Percentiles rank a stretch among this genome's conserved stretches.
These are phyloP conservation scores for Xylaria sp. DNA, from an alignment of 2,329 filamentous ascomycete species.

Conservation along the genomic window DNA sequence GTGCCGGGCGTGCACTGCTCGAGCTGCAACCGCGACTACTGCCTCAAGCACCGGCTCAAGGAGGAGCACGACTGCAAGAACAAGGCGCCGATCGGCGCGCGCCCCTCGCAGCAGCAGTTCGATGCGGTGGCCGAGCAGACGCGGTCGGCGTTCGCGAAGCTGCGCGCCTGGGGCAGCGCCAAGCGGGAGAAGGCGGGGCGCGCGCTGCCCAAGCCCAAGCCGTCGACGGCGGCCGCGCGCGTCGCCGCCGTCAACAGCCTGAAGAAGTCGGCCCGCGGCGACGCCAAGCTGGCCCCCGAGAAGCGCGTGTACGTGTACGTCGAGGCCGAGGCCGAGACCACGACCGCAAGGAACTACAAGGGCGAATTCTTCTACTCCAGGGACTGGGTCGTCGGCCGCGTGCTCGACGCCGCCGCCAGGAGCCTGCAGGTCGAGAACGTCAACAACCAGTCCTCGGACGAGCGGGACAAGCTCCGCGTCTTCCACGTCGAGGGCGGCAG, in stretches of 20 bases:
- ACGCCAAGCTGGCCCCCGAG: conserved; percentile 75
- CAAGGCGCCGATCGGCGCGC: conserved; percentile 61
- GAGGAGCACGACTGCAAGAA: conserved; percentile 87
- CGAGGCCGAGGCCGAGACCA: conserved; percentile 85
- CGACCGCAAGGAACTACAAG: conserved; percentile 79
- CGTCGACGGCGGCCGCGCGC: conserved; percentile 64
- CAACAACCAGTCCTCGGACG: conserved; percentile 76
- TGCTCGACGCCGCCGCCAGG: conserved; percentile 78
- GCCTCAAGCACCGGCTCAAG: conserved; percentile 73
- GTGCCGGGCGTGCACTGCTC: conserved; percentile 72
- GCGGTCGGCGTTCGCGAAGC: conserved; percentile 71
- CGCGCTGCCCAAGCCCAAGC: conserved; percentile 64
- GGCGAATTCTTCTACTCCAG: conserved; percentile 79
- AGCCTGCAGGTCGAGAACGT: conserved; percentile 79
- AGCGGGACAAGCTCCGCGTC: conserved; percentile 79
- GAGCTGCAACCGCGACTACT: conserved; percentile 73
- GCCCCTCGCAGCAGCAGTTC: conserved; percentile 37
- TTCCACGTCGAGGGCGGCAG: conserved; percentile 93
- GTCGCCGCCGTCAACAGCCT: conserved; percentile 73
- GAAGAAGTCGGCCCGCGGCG: conserved; percentile 88
- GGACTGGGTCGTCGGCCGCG: conserved; percentile 87
- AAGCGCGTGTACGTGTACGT: conserved; percentile 91
- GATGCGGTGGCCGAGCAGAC: conserved; percentile 64
- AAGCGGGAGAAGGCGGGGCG: conserved; percentile 67
- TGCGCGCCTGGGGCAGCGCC: conserved; percentile 78